Conservation (phyloP, 495 filamentous ascomycete species). For the Pyrenula massariospora region DNA sequence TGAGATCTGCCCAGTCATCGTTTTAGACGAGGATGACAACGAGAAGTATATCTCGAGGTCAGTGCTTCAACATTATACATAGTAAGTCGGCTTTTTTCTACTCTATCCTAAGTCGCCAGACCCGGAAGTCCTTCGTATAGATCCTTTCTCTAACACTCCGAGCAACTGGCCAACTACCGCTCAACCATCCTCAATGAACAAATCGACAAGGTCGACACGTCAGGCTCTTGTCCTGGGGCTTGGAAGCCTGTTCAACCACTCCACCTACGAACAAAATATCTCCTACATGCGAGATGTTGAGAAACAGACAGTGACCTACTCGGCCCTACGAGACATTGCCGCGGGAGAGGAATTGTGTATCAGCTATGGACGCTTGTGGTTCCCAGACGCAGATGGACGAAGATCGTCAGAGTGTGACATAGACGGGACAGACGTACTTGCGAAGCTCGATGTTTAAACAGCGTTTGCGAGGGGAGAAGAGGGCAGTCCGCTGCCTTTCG, state of each 20-base stretch:
- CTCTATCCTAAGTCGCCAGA: not conserved
- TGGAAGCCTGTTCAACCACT: conserved; percentile 49
- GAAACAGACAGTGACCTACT: conserved; percentile 32
- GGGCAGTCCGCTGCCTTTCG: too few relatives aligned
- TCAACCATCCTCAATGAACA: conserved; percentile 4
- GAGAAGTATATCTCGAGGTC: conserved; percentile 32
- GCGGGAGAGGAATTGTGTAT: conserved; percentile 45
- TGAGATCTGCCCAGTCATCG: conserved; percentile 39
- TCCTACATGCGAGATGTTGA: conserved; percentile 36
- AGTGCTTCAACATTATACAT: conserved; percentile 42
- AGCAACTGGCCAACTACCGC: conserved; percentile 25
- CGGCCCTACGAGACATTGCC: conserved; percentile 33
- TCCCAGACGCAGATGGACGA: conserved; percentile 33
- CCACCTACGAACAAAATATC: conserved; percentile 34
- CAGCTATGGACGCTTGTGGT: conserved; percentile 42
- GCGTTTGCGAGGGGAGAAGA: too few relatives aligned
- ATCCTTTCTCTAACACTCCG: not conserved
- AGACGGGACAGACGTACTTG: not conserved
- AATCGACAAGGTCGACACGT: conserved; percentile 6
- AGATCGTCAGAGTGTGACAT: not conserved
- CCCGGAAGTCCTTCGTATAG: too few relatives aligned
- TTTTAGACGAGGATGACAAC: conserved; percentile 34
- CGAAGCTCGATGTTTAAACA: not conserved
- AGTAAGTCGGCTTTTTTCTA: conserved; percentile 21
- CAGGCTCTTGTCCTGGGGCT: conserved; percentile 46